Percentiles rank a stretch among this genome's conserved stretches.
Conservation (phyloP, 2,329 filamentous ascomycete genomes). For the Microthyrium microscopicum region DNA sequence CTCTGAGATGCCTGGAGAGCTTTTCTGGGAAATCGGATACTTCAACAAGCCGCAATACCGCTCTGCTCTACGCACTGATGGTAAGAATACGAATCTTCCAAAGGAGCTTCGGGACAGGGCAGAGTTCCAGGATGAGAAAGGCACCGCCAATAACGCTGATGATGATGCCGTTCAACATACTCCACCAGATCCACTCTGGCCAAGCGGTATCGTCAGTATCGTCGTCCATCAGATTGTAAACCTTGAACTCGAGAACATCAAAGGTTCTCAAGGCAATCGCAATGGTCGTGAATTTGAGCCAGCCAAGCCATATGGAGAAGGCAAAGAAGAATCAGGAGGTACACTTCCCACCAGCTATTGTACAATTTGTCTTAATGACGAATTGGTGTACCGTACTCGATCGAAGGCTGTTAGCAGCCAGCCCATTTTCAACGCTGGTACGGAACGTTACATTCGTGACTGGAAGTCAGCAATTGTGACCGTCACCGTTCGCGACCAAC, state of each 20-base stretch:
- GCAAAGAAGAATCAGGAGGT: slow-evolving; percentile 67
- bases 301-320: slow-evolving; percentile 68
- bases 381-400: slow-evolving; percentile 77
- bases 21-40: slow-evolving; percentile 93
- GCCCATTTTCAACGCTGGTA: slow-evolving; percentile 94
- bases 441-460: slow-evolving; percentile 80
- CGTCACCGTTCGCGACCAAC: slow-evolving; percentile 71
- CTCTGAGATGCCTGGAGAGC: slow-evolving; percentile 77
- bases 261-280: slow-evolving; percentile 64
- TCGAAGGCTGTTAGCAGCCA: slow-evolving; percentile 86
- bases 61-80: slow-evolving; percentile 68
- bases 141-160: slow-evolving; percentile 50
- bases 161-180: slow-evolving; percentile 81
- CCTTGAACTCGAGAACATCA: slow-evolving; percentile 78
- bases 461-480: slow-evolving; percentile 82
- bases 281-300: slow-evolving; percentile 82
- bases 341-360: slow-evolving; percentile 83
- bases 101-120: slow-evolving; percentile 55
- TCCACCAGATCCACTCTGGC: slow-evolving; percentile 91
- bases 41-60: slow-evolving; percentile 85
- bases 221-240: slow-evolving; percentile 92
- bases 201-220: slow-evolving; percentile 71
- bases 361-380: slow-evolving; percentile 78
- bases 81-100: slow-evolving; percentile 64
- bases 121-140: slow-evolving; percentile 78